These are phyloP conservation scores for Escallonia herrerae DNA, from an alignment of 129 eudicot species.

Conservation along the genomic window DNA sequence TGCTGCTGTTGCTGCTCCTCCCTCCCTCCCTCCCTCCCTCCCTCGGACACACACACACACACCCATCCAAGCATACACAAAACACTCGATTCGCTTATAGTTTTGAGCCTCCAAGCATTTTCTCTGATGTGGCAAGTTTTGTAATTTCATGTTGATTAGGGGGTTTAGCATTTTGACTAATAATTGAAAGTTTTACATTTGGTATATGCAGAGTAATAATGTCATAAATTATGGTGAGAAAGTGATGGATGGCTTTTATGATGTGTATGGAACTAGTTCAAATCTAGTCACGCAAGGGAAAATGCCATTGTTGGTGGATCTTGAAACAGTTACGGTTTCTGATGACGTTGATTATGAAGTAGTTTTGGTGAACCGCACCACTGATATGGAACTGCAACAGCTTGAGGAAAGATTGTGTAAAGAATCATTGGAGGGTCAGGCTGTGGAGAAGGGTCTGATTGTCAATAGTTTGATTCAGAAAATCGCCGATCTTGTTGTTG, in stretches of 20 bases:
- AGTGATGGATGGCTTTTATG: slow-evolving; percentile 86
- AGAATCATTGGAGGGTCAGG: slow-evolving; percentile 44
- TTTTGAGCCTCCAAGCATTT: neutral
- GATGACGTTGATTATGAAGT: slow-evolving; percentile 72
- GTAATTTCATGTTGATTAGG: neutral
- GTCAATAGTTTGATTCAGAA: slow-evolving; percentile 54
- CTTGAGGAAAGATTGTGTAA: slow-evolving; percentile 65
- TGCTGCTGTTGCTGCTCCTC: neutral
- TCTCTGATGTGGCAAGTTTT: neutral
- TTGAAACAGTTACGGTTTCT: slow-evolving; percentile 44
- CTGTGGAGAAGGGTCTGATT: slow-evolving; percentile 34
- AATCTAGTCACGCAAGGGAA: slow-evolving; percentile 51
- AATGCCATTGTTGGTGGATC: slow-evolving; percentile 67
- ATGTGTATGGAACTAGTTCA: slow-evolving; percentile 66
- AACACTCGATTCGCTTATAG: neutral
- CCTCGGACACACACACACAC: too few relatives aligned
- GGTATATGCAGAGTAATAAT: slow-evolving; percentile 69
- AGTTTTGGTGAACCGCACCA: slow-evolving; percentile 61
- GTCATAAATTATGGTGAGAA: slow-evolving; percentile 79
- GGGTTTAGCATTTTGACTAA: slow-evolving; percentile 1
- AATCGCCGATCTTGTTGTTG: slow-evolving; percentile 70
- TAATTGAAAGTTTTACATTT: slow-evolving; percentile 4
- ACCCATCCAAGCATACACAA: too few relatives aligned
- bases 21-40: too few relatives aligned
- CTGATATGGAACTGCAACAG: slow-evolving; percentile 52